Evolutionary conservation across 345 rosid species (phyloP).

Genomic region (Noccaea bulbosa): DNA sequence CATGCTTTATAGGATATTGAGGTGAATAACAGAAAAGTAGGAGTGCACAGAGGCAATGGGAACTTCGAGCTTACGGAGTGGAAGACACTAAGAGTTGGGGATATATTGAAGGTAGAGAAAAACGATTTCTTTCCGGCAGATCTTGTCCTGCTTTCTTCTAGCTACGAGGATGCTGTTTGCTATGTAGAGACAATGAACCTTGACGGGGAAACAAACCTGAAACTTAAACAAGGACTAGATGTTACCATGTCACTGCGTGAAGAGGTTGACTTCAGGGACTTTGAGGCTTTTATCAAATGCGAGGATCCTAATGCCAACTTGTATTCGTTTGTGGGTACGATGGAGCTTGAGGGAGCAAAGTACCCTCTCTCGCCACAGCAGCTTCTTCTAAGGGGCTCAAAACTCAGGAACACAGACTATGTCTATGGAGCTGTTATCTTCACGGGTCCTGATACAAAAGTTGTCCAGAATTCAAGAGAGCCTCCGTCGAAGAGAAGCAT

Average conservation of each 20-base stretch:
- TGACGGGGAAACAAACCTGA: slow-evolving; percentile 95
- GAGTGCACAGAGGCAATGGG: slow-evolving; percentile 60
- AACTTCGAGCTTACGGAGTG: slow-evolving; percentile 58
- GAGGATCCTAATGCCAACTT: slow-evolving; percentile 97
- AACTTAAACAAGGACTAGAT: slow-evolving; percentile 85
- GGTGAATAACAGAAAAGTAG: slow-evolving; percentile 77
- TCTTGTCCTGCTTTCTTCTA: slow-evolving; percentile 80
- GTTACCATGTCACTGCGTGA: slow-evolving; percentile 62
- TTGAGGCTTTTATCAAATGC: slow-evolving; percentile 73
- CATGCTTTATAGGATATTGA: slow-evolving; percentile 67
- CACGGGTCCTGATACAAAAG: slow-evolving; percentile 95
- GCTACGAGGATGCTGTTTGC: slow-evolving; percentile 84
- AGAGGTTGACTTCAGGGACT: slow-evolving; percentile 58
- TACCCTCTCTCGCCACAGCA: slow-evolving; percentile 84
- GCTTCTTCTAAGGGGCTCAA: slow-evolving; percentile 94
- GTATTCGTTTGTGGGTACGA: slow-evolving; percentile 77
- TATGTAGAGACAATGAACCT: slow-evolving; percentile 98
- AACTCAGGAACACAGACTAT: slow-evolving; percentile 85
- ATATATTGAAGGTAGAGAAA: slow-evolving; percentile 80
- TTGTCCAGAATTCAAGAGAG: slow-evolving; percentile 77
- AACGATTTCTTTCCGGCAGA: slow-evolving; percentile 91
- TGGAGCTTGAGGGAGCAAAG: slow-evolving; percentile 63
- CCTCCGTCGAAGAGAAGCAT: slow-evolving; percentile 98
- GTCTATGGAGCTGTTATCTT: slow-evolving; percentile 83
- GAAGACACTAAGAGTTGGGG: slow-evolving; percentile 87